Evolutionary conservation across 2,329 filamentous ascomycete genomes (phyloP).

Genomic region (Colletotrichum eleusines): DNA sequence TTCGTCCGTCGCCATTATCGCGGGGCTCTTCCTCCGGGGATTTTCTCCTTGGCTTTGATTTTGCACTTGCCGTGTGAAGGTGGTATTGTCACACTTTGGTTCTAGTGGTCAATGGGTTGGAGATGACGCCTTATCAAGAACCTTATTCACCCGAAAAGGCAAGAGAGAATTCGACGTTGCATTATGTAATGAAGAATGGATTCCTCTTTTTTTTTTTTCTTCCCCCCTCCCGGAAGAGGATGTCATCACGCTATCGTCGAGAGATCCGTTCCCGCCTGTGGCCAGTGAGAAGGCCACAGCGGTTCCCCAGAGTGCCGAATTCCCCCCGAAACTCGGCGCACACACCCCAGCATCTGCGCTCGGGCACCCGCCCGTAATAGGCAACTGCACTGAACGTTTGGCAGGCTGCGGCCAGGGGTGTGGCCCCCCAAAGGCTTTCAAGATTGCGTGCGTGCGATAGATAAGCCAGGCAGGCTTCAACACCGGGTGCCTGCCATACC

Average conservation of each 20-base stretch:
- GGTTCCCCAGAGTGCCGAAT: background rate
- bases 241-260: background rate
- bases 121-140: background rate
- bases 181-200: background rate
- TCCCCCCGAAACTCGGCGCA: constrained; percentile 30
- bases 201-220: background rate
- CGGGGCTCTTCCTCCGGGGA: background rate
- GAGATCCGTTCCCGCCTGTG: background rate
- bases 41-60: background rate
- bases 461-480: constrained; percentile 22
- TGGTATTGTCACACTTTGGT: background rate
- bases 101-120: background rate
- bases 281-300: constrained; percentile 2
- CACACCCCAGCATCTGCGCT: constrained; percentile 5
- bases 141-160: background rate
- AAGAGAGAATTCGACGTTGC: background rate
- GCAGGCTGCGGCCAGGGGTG: background rate
- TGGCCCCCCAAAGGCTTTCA: background rate
- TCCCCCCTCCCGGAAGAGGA: background rate
- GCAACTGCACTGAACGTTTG: constrained; percentile 12
- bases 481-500: constrained; percentile 4
- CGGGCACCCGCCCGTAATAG: constrained; percentile 28
- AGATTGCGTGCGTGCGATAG: too few species aligned
- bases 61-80: background rate
- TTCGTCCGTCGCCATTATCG: constrained; percentile 34